Conservation (phyloP, 2,329 filamentous ascomycete genomes). For the Biscogniauxia mediterranea region DNA sequence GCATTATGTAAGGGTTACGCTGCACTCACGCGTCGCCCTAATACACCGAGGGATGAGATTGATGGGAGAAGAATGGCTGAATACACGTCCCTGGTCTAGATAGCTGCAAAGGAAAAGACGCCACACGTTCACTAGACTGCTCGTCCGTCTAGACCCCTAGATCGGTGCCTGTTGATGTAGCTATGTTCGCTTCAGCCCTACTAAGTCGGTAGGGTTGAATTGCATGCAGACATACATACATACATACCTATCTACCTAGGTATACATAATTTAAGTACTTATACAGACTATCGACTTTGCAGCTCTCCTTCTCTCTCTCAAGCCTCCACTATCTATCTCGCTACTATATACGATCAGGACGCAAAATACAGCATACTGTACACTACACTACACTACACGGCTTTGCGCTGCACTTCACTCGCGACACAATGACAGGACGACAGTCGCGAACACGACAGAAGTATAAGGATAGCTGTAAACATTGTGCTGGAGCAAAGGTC, state of each 20-base stretch:
- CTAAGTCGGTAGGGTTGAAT: not conserved
- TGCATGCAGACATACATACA: not conserved
- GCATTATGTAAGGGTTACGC: not conserved
- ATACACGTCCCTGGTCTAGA: not conserved
- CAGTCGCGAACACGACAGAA: conserved; percentile 24
- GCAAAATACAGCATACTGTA: not conserved
- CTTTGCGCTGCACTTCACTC: not conserved
- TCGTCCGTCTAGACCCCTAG: not conserved
- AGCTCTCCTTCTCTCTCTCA: not conserved
- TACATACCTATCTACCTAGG: too few relatives aligned
- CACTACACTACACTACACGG: not conserved
- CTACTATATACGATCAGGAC: not conserved
- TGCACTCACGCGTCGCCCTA: not conserved
- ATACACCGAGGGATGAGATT: not conserved
- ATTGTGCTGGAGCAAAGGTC: conserved; percentile 25
- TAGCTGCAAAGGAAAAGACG: not conserved
- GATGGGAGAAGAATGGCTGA: not conserved
- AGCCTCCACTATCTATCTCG: not conserved
- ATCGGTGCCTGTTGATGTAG: not conserved
- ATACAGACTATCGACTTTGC: not conserved
- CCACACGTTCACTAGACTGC: not conserved
- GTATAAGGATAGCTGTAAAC: conserved; percentile 26
- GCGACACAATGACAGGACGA: conserved; percentile 20
- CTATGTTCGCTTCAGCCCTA: not conserved
- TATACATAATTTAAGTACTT: not conserved